Base-by-base conservation (phyloP, 192 early-diverging fungal species). In the Rhizoclosmatium sp. region DNA sequence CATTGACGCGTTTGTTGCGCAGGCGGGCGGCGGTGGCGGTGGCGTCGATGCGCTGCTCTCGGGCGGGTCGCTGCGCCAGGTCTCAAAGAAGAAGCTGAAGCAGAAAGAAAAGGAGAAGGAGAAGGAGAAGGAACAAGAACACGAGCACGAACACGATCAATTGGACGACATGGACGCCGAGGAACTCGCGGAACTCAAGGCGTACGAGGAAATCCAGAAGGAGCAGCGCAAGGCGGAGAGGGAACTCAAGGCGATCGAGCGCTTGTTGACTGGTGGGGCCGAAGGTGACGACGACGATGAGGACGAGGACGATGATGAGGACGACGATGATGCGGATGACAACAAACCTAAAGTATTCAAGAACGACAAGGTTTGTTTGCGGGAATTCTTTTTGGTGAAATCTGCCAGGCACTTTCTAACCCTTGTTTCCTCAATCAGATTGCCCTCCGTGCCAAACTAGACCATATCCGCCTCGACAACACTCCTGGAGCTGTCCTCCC, bases 401-500 rank as follows among this genome's bases (percentile, higher is more conserved):
- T 54, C 9, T 54, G 51, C 16, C 1, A 54, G 5, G 9, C 16
- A 12, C 16, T 54, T 54, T 54, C 16, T 54, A 12, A 7, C 51
- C 51, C 51, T 16, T 54, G 51, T 54, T 54, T 1, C 16, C 51
- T 54, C 51, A 12, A 16, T 16, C 76, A 85, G 84, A 47, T 42
- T 10, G 86, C 82, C 3, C 77, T 87, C 40, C 78, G 86, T 42
- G 69, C 71, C 3, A 75, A 83, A n/a, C 65, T 82, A n/a, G 73
- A 73, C 21, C 84, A 87, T 51, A 87, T 87, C 71, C 69, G 80
- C 12, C 62, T 87, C 21, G 75, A 74, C 61, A 12, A 46, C n/a
- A 77, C 62, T 9, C 65, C 76, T 7, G 78, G 77, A 19, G n/a
- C 45, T 45, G 51, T 80, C 41, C 76, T 89, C n/a, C 85, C 85